Base-by-base conservation (phyloP, 805 yeast genomes). In the Maudiozyma pseudohumilis region DNA sequence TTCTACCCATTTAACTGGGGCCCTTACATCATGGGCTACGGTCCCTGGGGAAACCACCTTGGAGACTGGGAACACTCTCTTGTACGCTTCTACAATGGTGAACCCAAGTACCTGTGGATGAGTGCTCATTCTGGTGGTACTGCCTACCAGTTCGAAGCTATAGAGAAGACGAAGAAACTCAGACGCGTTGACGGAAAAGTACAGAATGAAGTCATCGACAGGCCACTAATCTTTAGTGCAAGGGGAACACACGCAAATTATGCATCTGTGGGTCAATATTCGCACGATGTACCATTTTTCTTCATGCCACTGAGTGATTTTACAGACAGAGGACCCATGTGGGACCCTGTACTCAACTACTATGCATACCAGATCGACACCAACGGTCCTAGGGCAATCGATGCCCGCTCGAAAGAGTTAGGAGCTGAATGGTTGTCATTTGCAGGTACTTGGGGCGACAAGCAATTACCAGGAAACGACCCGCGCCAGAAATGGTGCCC, bases 41-140 rank as follows among this genome's bases (percentile, higher is more conserved):
- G 97, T 0, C 97, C 97, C 0, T 89, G 80, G 64, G 97, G 97
- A 1, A 82, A 89, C 56, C 97, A 89, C 54, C 76, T 89, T 27
- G 97, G 97, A 4, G 97, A 89, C 63, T 89, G 97, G 97, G 97
- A 89, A 51, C 97, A 89, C 57, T 76, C 94, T 1, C 63, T 89
- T 27, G 89, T 87, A n/a, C 67, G 97, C 20, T 89, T 84, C 54
- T 73, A 77, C 49, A 70, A 80, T 2, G 95, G 95, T 1, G 61
- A 67, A 40, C 97, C 97, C 0, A 68, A 78, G 10, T 72, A 81
- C 38, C 75, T 88, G 15, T 89, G 96, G 96, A 82, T 89, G 94
- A 80, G 92, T 18, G 96, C 96, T 1, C 97, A 89, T 59, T 95
- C 96, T 2, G 96, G 97, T 8, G 97, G 97, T 11, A 80, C 86